Conservation (phyloP, 805 yeast species). For the Cyberlindnera maritima region DNA sequence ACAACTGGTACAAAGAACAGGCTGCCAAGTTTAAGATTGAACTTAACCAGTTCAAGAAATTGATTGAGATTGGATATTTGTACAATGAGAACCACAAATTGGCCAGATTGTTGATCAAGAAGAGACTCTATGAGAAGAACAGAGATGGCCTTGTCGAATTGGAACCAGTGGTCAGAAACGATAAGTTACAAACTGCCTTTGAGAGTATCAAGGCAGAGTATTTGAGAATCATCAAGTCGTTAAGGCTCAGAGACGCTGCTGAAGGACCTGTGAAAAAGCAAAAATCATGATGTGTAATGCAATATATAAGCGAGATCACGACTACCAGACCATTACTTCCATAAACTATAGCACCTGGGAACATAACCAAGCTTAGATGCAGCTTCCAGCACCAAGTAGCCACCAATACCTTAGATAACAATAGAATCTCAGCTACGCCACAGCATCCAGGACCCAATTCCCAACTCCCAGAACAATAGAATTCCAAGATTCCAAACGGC, state of each 20-base stretch:
- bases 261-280: slow-evolving; percentile 18
- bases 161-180: slow-evolving; percentile 60
- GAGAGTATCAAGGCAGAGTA: slow-evolving; percentile 70
- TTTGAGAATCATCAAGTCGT: slow-evolving; percentile 40
- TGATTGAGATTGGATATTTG: slow-evolving; percentile 68
- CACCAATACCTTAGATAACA: too few species aligned
- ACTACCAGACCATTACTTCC: too few species aligned
- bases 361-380: too few species aligned
- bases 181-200: slow-evolving; percentile 75
- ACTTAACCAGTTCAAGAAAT: slow-evolving; percentile 71
- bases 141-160: slow-evolving; percentile 70
- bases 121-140: slow-evolving; percentile 74
- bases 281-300: slow-evolving; percentile 2
- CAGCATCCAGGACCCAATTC: too few species aligned
- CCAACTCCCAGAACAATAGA: too few species aligned
- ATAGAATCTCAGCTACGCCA: too few species aligned
- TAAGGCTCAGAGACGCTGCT: slow-evolving; percentile 18
- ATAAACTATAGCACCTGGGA: too few species aligned
- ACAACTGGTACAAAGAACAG: slow-evolving; percentile 39
- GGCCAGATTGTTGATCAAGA: slow-evolving; percentile 61
- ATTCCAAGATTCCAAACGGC: too few species aligned
- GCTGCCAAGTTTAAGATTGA: slow-evolving; percentile 57
- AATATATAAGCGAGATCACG: too few species aligned
- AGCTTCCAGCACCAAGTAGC: too few species aligned
- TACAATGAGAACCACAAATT: slow-evolving; percentile 35